Conservation (phyloP, 1,284 basidiomycete species). For the Schizophyllum amplum region DNA sequence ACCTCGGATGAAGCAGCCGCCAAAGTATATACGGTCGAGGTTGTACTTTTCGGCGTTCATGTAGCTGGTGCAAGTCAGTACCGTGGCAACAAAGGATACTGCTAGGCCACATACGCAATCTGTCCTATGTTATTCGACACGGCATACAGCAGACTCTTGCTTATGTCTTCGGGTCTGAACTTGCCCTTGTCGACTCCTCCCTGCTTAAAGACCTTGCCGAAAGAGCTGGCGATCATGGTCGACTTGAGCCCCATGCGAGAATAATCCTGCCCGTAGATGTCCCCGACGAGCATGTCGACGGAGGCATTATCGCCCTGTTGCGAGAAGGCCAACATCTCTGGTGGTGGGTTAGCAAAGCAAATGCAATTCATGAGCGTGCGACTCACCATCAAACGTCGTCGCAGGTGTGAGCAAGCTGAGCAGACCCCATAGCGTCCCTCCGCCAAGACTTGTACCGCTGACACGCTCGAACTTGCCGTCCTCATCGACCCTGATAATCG, state of each 20-base stretch:
- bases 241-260: conserved; percentile 92
- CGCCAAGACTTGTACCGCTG: conserved; percentile 94
- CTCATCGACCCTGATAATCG: conserved; percentile 95
- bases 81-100: too few species aligned
- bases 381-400: conserved; percentile 90
- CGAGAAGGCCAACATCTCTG: conserved; percentile 95
- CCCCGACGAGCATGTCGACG: conserved; percentile 99
- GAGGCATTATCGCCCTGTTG: conserved; percentile 90
- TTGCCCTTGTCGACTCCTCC: conserved; percentile 56
- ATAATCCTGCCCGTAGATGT: conserved; percentile 97
- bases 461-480: conserved; percentile 95
- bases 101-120: conserved; percentile 91
- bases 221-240: conserved; percentile 95
- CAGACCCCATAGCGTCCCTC: conserved; percentile 99
- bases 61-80: conserved; percentile 50
- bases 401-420: conserved; percentile 92
- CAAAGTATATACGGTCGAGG: conserved; percentile 96
- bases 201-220: conserved; percentile 98
- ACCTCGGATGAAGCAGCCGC: conserved; percentile 98
- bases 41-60: conserved; percentile 99
- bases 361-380: conserved; percentile 7
- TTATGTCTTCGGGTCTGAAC: conserved; percentile 92
- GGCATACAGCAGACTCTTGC: conserved; percentile 89
- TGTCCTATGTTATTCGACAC: conserved; percentile 99
- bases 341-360: conserved; percentile 7